Conservation (phyloP, 805 yeast species). For the Metschnikowia sp. region DNA sequence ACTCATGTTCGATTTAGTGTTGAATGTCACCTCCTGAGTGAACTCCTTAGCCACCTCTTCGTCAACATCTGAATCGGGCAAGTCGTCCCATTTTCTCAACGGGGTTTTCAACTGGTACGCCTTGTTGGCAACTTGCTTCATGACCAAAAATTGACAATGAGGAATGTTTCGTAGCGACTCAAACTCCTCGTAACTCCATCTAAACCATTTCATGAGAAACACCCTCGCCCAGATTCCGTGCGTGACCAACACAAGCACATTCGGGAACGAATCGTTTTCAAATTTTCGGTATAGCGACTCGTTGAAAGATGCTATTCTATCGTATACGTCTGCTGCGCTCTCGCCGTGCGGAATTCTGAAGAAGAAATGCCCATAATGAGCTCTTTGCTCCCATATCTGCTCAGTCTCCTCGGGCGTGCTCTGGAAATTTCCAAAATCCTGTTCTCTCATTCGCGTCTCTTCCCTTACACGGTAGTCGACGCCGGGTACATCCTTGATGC, state of each 20-base stretch:
- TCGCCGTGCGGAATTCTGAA: conserved; percentile 92
- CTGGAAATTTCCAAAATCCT: conserved; percentile 93
- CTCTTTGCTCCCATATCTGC: conserved; percentile 76
- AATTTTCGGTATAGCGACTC: conserved; percentile 84
- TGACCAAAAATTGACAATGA: conserved; percentile 76
- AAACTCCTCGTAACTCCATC: conserved; percentile 89
- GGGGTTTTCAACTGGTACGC: conserved; percentile 59
- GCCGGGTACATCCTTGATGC: conserved; percentile 45
- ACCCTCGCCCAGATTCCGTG: conserved; percentile 96
- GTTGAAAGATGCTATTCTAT: conserved; percentile 85
- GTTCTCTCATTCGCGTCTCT: conserved; percentile 91
- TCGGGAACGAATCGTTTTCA: conserved; percentile 65
- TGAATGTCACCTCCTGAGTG: conserved; percentile 35
- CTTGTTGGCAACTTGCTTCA: conserved; percentile 57
- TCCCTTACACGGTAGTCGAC: conserved; percentile 59
- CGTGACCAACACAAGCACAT: conserved; percentile 77
- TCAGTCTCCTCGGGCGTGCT: conserved; percentile 74
- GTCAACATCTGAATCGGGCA: conserved; percentile 41
- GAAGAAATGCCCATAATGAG: conserved; percentile 76
- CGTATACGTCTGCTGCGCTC: conserved; percentile 94
- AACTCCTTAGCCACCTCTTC: conserved; percentile 35
- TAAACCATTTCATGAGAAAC: conserved; percentile 88
- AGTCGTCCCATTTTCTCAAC: conserved; percentile 69
- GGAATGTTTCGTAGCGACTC: conserved; percentile 80
- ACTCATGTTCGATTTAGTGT: conserved; percentile 30